Percentiles rank a stretch among this genome's conserved stretches.
Conservation (phyloP, 257 asterid species). For the Nicotiana tomentosiformis region DNA sequence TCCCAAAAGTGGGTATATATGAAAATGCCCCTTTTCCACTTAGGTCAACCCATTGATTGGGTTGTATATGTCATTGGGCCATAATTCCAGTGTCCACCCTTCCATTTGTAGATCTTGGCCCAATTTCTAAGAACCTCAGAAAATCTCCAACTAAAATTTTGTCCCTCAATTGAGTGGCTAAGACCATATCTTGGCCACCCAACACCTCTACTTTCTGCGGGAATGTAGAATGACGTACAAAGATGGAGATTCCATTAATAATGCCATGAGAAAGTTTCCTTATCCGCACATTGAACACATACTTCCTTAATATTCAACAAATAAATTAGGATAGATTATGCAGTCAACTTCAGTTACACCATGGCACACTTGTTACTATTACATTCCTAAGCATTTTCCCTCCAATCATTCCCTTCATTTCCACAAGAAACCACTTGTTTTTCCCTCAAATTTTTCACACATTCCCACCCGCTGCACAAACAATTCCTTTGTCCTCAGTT, state of each 20-base stretch:
- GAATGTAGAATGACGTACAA: not conserved
- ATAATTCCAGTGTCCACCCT: not conserved
- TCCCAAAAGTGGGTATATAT: too few species aligned
- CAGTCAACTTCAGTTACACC: slow-evolving; percentile 53
- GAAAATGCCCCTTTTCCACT: too few species aligned
- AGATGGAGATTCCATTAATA: slow-evolving; percentile 4
- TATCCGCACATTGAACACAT: not conserved
- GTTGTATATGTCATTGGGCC: too few species aligned
- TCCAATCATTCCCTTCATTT: slow-evolving; percentile 26
- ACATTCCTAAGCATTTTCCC: slow-evolving; percentile 44
- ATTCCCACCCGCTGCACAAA: slow-evolving; percentile 21
- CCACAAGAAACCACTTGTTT: slow-evolving; percentile 8
- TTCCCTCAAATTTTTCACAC: not conserved
- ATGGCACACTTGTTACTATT: slow-evolving; percentile 58
- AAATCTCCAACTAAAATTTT: not conserved
- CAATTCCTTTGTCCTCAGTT: slow-evolving; percentile 20
- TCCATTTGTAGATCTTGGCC: not conserved
- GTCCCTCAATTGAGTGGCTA: not conserved
- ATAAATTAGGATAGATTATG: slow-evolving; percentile 29
- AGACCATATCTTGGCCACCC: not conserved
- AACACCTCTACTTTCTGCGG: not conserved
- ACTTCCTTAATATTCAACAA: not conserved
- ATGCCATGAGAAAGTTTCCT: not conserved
- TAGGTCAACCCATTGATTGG: too few species aligned
- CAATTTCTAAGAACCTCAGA: not conserved